phyloP scores from a whole-genome alignment of 805 yeast species.

The Zygoascus biomembranicola region DNA sequence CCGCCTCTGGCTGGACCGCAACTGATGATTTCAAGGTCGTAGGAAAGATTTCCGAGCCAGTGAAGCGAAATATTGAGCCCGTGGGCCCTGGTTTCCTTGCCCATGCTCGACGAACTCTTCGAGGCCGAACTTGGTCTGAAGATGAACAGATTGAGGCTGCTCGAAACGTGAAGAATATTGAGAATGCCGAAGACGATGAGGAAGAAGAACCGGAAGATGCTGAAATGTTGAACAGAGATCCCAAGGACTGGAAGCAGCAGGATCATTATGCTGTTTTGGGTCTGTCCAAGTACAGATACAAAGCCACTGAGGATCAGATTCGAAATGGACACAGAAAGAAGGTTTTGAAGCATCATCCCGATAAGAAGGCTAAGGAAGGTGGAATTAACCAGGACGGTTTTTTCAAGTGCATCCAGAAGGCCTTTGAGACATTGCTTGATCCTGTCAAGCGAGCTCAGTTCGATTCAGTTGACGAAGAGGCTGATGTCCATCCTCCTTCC shows the following conservation, averaged over 20 bases:
- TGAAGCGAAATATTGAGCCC: conserved; percentile 74
- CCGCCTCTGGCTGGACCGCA: conserved; percentile 18
- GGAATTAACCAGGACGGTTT: conserved; percentile 82
- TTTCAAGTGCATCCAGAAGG: conserved; percentile 96
- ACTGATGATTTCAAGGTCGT: conserved; percentile 22
- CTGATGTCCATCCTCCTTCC: conserved; percentile 75
- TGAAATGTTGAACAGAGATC: conserved; percentile 78
- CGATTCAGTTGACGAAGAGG: conserved; percentile 89
- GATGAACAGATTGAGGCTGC: conserved; percentile 91
- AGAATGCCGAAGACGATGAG: conserved; percentile 52
- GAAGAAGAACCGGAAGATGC: conserved; percentile 61
- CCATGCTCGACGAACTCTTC: conserved; percentile 89
- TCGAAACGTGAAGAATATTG: conserved; percentile 66
- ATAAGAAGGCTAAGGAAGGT: conserved; percentile 89
- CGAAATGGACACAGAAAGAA: conserved; percentile 95
- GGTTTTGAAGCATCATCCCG: conserved; percentile 96
- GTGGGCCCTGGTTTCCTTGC: conserved; percentile 94
- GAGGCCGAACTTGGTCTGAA: conserved; percentile 99
- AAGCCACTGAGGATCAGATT: conserved; percentile 86
- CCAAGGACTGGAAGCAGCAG: conserved; percentile 96
- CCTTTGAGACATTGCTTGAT: conserved; percentile 83
- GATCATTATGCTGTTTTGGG: conserved; percentile 97
- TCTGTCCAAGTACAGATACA: conserved; percentile 80
- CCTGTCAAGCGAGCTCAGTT: conserved; percentile 82
- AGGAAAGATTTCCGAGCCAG: conserved; percentile 24